phyloP scores from a whole-genome alignment of 306 rosid genomes.

The Bauhinia variegata region DNA sequence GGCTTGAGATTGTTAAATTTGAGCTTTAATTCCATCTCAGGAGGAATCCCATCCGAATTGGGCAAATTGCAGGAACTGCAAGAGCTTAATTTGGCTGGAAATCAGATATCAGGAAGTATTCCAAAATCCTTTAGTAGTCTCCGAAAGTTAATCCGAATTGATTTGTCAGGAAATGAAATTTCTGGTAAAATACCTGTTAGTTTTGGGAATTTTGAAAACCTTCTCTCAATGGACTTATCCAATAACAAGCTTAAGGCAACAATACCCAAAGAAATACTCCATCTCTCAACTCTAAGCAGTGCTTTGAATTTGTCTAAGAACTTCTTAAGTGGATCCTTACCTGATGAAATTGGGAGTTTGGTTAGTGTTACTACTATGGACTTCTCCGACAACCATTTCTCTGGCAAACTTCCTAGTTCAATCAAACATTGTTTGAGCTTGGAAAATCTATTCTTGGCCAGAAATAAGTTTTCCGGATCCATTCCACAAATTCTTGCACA shows the following conservation, averaged over 20 bases:
- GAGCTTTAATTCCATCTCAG: slow-evolving; percentile 57
- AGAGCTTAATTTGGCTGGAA: slow-evolving; percentile 48
- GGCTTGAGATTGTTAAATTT: slow-evolving; percentile 63
- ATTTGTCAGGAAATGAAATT: slow-evolving; percentile 61
- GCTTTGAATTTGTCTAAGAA: slow-evolving; percentile 65
- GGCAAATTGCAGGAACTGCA: slow-evolving; percentile 57
- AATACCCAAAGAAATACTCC: slow-evolving; percentile 59
- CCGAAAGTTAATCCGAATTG: slow-evolving; percentile 49
- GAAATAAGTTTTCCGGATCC: slow-evolving; percentile 63
- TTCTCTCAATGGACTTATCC: slow-evolving; percentile 67
- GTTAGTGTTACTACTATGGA: slow-evolving; percentile 51
- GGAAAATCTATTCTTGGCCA: slow-evolving; percentile 51
- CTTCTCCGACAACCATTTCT: slow-evolving; percentile 57
- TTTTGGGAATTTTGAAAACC: slow-evolving; percentile 53
- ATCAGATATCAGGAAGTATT: slow-evolving; percentile 54
- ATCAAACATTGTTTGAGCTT: slow-evolving; percentile 60
- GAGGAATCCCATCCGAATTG: slow-evolving; percentile 66
- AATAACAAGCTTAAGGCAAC: slow-evolving; percentile 64
- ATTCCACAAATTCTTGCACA: slow-evolving; percentile 59
- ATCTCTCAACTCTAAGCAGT: slow-evolving; percentile 54
- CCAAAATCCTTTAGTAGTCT: slow-evolving; percentile 67
- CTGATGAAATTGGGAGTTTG: slow-evolving; percentile 49
- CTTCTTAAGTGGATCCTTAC: slow-evolving; percentile 64
- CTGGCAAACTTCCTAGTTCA: slow-evolving; percentile 61
- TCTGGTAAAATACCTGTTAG: slow-evolving; percentile 46